Conservation (phyloP, 2,329 filamentous ascomycete genomes). For the Trichoderma polysporum region DNA sequence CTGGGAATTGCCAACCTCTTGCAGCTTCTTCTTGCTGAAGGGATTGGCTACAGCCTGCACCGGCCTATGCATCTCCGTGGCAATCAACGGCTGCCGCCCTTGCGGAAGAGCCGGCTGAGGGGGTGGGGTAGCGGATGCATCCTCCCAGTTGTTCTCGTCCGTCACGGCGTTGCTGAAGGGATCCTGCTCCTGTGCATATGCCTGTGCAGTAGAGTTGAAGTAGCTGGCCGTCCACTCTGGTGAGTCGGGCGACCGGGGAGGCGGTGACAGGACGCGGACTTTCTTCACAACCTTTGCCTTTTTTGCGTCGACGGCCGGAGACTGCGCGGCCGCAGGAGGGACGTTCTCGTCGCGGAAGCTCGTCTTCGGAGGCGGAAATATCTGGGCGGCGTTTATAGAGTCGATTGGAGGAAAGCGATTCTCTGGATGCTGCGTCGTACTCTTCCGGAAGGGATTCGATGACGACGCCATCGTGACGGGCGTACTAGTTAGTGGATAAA, state of each 20-base stretch:
- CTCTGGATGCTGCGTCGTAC: conserved; percentile 18
- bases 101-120: conserved; percentile 21
- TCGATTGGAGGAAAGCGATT: conserved; percentile 20
- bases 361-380: conserved; percentile 14
- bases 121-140: conserved; percentile 29
- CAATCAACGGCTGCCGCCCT: neutral
- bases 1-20: conserved; percentile 42
- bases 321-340: neutral
- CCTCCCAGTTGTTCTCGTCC: conserved; percentile 33
- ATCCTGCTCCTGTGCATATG: conserved; percentile 27
- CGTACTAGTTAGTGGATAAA: neutral
- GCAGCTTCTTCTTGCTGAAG: conserved; percentile 56
- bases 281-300: conserved; percentile 61
- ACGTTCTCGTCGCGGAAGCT: conserved; percentile 19
- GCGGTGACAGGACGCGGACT: conserved; percentile 65
- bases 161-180: conserved; percentile 35
- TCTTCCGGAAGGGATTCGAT: conserved; percentile 30
- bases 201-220: neutral
- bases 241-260: conserved; percentile 59
- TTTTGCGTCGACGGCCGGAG: conserved; percentile 22
- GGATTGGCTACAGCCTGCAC: conserved; percentile 38
- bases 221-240: conserved; percentile 34
- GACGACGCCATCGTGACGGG: conserved; percentile 22
- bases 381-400: conserved; percentile 23
- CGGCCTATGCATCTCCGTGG: conserved; percentile 19